phyloP scores from a whole-genome alignment of 2,329 filamentous ascomycete species.

The Clarireedia sp. region DNA sequence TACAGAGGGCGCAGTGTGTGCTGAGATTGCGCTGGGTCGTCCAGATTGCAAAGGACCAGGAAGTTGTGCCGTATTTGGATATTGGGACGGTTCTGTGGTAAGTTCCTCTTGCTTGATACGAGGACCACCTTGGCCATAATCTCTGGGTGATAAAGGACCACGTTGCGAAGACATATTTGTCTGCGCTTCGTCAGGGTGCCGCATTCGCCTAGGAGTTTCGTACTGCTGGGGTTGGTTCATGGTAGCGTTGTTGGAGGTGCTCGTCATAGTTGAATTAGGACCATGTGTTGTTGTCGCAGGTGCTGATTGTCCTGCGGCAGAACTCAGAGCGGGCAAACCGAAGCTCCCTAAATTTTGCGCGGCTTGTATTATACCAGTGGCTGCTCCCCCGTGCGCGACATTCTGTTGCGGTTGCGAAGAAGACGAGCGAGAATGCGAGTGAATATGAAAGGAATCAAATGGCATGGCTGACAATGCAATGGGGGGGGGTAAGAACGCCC shows the following conservation, averaged over 20 bases:
- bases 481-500: neutral
- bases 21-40: conserved; percentile 43
- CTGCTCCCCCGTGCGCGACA: conserved; percentile 16
- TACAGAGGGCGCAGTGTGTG: conserved; percentile 50
- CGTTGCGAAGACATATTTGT: conserved; percentile 26
- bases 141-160: conserved; percentile 32
- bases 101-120: conserved; percentile 54
- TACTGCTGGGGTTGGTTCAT: conserved; percentile 40
- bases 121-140: conserved; percentile 39
- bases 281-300: conserved; percentile 22
- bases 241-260: conserved; percentile 17
- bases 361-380: conserved; percentile 24
- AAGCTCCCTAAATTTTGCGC: conserved; percentile 26
- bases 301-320: conserved; percentile 27
- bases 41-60: conserved; percentile 55
- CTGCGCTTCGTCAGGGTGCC: conserved; percentile 46
- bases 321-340: conserved; percentile 24
- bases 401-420: conserved; percentile 20
- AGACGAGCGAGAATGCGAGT: conserved; percentile 16
- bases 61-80: conserved; percentile 37
- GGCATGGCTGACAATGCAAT: conserved; percentile 3
- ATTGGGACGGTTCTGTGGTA: conserved; percentile 40
- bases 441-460: conserved; percentile 18
- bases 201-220: conserved; percentile 42
- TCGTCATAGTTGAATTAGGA: conserved; percentile 18